Evolutionary conservation across 108 stramenopile genomes (phyloP), one percentile per base, ranked within the genome.

Genomic region (Nitzschia sp.): DNA sequence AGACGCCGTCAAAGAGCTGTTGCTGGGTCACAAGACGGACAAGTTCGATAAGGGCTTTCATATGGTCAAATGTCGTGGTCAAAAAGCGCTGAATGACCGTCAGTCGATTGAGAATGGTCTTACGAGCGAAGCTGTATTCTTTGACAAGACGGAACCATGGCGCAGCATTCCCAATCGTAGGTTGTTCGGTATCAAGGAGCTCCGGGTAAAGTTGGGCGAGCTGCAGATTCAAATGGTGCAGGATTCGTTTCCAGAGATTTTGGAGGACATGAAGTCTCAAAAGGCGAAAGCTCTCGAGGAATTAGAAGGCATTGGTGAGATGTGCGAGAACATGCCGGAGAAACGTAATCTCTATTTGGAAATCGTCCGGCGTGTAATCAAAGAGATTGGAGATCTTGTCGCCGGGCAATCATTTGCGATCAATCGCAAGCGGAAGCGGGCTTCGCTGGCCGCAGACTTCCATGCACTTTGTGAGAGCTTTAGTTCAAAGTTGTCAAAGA

Each of bases 51-150:
- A 46, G 71, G 66, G 80, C 62, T 84, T 87, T 64, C 86, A 87
- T 48, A 84, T 87, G 83, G 70, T 79, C 54, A 87, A 87, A 59
- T 80, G 86, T 11, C 77, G 86, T 27, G 86, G 86, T 0, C 86
- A 87, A 38, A 71, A 62, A 15, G 86, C 83, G 23, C 51, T 87
- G 64, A 60, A 78, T 36, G 59, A 63, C n/a, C 69, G 71, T 3
- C 59, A 71, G 38, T 73, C 77, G 23, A 77, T 87, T 17, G 70
- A 83, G 46, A 64, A 76, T 23, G 79, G 67, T 11, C 68, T 86
- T n/a, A 6, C 4, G 9, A 15, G 32, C 15, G 58, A 59, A 59
- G 24, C 6, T 27, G 8, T 9, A 31, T 59, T 59, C 29, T 59
- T 59, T 32, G 6, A 8, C 8, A 15, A 6, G 29, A 59, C 58